Conservation (phyloP, 1,139 yeast species). For the Suhomyces coccinellae region DNA sequence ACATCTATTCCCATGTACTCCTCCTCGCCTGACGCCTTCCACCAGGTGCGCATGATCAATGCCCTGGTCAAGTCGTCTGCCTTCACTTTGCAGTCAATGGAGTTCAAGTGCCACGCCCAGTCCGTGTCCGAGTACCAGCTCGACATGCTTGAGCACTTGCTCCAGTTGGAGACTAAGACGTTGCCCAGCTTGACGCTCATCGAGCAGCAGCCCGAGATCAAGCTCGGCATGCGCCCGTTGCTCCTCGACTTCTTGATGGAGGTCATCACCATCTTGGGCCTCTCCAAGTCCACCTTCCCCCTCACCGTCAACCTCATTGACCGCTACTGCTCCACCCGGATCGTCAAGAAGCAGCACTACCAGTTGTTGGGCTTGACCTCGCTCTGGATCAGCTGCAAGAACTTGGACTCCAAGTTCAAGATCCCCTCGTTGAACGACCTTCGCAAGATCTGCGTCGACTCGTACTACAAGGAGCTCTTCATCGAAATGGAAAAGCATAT, state of each 20-base stretch:
- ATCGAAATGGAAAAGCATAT: conserved; percentile 70
- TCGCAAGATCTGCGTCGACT: conserved; percentile 62
- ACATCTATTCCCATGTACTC: conserved; percentile 10
- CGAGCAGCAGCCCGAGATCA: conserved; percentile 54
- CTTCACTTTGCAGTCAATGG: conserved; percentile 32
- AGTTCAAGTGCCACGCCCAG: conserved; percentile 42
- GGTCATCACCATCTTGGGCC: conserved; percentile 48
- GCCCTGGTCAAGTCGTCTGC: conserved; percentile 36
- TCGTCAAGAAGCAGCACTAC: conserved; percentile 57
- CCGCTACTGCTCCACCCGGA: conserved; percentile 50
- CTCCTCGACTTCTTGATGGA: conserved; percentile 56
- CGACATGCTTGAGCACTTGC: conserved; percentile 43
- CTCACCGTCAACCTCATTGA: conserved; percentile 55
- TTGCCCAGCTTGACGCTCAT: conserved; percentile 42
- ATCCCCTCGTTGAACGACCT: conserved; percentile 60
- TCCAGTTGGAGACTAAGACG: conserved; percentile 34
- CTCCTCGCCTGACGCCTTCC: conserved; percentile 40
- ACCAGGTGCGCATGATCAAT: conserved; percentile 35
- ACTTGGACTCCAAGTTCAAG: conserved; percentile 65
- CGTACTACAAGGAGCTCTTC: conserved; percentile 59
- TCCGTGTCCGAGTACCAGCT: conserved; percentile 42
- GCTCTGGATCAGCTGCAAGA: conserved; percentile 74
- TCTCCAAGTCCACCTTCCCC: conserved; percentile 55
- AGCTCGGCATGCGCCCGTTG: conserved; percentile 50
- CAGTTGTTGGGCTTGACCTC: conserved; percentile 71